Conservation (phyloP, 2,329 filamentous ascomycete species). For the Fonsecaea monophora region DNA sequence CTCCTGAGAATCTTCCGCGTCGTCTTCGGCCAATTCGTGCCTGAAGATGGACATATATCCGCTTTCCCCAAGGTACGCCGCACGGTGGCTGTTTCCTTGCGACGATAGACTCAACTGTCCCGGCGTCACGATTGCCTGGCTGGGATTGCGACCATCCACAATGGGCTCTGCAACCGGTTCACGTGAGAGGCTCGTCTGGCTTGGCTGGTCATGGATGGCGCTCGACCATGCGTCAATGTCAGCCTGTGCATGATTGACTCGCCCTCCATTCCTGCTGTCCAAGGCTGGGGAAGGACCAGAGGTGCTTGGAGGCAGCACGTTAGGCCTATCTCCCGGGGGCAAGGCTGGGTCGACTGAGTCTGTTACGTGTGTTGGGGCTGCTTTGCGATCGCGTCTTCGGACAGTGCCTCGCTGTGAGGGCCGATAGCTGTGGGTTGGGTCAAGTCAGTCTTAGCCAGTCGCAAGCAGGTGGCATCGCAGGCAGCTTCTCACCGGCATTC, state of each 20-base stretch:
- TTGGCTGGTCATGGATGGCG: constrained; percentile 4
- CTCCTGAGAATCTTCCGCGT: not conserved
- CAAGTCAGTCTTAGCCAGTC: not conserved
- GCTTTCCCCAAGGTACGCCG: constrained; percentile 22
- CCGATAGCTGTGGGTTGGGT: not conserved
- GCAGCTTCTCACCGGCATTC: constrained; percentile 14
- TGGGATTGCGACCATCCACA: not conserved
- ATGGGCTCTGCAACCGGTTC: constrained; percentile 1
- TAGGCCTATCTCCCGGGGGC: not conserved
- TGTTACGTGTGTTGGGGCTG: not conserved
- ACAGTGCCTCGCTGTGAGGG: constrained; percentile 13
- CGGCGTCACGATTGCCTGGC: constrained; percentile 2
- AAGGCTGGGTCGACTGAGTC: not conserved
- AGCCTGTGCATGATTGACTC: not conserved
- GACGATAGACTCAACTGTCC: constrained; percentile 9
- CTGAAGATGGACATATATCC: constrained; percentile 27
- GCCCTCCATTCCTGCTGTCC: not conserved
- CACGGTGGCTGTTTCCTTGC: constrained; percentile 14
- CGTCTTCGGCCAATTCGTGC: constrained; percentile 2
- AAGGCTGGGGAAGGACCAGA: not conserved
- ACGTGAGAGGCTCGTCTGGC: not conserved
- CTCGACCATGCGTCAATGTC: constrained; percentile 1
- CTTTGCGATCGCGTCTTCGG: constrained; percentile 8
- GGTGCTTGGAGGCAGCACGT: not conserved
- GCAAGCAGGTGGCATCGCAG: not conserved